Evolutionary conservation across 2,329 filamentous ascomycete genomes (phyloP).

Genomic region (Scedosporium aurantiacum): DNA sequence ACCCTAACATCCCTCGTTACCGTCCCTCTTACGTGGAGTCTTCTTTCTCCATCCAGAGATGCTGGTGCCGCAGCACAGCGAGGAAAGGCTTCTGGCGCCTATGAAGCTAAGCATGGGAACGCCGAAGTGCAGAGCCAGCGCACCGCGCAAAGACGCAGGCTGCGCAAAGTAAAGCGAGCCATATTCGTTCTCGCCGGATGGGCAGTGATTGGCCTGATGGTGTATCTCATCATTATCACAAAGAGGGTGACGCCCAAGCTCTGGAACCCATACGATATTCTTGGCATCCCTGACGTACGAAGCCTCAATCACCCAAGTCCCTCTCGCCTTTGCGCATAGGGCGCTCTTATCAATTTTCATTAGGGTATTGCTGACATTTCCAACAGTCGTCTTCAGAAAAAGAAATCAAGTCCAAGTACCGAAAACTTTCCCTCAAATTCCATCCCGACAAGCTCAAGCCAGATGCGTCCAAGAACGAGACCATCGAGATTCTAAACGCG

Average conservation of each 20-base stretch:
- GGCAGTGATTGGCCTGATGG: constrained; percentile 77
- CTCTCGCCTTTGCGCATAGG: not conserved
- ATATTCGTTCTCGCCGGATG: constrained; percentile 68
- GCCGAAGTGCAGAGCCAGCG: constrained; percentile 67
- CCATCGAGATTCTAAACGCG: constrained; percentile 70
- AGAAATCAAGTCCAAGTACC: constrained; percentile 86
- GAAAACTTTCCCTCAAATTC: constrained; percentile 69
- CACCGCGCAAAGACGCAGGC: constrained; percentile 77
- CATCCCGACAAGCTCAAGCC: constrained; percentile 90
- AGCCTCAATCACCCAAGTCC: not conserved
- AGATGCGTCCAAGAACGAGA: constrained; percentile 80
- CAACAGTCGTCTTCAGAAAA: constrained; percentile 68
- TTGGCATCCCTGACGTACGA: constrained; percentile 70
- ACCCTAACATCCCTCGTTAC: constrained; percentile 82
- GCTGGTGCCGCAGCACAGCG: constrained; percentile 71
- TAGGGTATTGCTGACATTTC: not conserved
- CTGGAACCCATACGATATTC: constrained; percentile 95
- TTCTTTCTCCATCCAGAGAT: constrained; percentile 66
- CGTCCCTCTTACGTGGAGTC: constrained; percentile 77
- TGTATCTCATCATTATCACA: constrained; percentile 78
- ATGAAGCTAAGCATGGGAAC: constrained; percentile 70
- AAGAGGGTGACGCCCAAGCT: constrained; percentile 61
- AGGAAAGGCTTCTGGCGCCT: constrained; percentile 60
- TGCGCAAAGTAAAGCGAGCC: constrained; percentile 77
- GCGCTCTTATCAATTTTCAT: not conserved